Evolutionary conservation across 163 green algal species (phyloP).

Genomic region (Chlorella variabilis): DNA sequence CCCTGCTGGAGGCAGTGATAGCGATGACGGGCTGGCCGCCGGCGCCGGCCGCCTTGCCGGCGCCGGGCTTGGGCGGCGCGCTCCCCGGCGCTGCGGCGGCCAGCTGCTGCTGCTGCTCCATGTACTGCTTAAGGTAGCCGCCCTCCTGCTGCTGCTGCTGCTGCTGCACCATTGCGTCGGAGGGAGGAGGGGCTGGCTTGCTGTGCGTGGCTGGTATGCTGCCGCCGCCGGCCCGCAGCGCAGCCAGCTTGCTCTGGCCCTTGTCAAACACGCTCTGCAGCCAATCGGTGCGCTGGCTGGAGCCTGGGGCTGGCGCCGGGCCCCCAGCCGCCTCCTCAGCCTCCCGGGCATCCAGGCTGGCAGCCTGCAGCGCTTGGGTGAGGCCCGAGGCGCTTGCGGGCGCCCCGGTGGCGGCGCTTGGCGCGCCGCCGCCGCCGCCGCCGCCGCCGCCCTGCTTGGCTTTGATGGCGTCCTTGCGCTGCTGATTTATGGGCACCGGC

Average conservation of each 20-base stretch:
- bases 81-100: not conserved
- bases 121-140: not conserved
- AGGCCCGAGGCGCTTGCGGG: not conserved
- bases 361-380: not conserved
- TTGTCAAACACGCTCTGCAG: slow-evolving; percentile 37
- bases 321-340: not conserved
- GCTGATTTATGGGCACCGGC: slow-evolving; percentile 25
- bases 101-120: slow-evolving; percentile 19
- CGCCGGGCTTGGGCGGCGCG: not conserved
- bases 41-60: not conserved
- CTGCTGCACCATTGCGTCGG: not conserved
- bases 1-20: not conserved
- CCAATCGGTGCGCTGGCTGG: slow-evolving; percentile 3
- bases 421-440: not conserved
- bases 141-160: not conserved
- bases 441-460: not conserved
- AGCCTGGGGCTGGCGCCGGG: not conserved
- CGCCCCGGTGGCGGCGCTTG: not conserved
- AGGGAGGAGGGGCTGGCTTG: not conserved
- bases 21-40: slow-evolving; percentile 9
- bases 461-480: slow-evolving; percentile 33
- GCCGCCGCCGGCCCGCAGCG: not conserved
- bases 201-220: not conserved
- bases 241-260: not conserved
- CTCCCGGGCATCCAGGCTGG: not conserved